phyloP scores from a whole-genome alignment of 139 green algal species.

The Ettlia oleoabundans region DNA sequence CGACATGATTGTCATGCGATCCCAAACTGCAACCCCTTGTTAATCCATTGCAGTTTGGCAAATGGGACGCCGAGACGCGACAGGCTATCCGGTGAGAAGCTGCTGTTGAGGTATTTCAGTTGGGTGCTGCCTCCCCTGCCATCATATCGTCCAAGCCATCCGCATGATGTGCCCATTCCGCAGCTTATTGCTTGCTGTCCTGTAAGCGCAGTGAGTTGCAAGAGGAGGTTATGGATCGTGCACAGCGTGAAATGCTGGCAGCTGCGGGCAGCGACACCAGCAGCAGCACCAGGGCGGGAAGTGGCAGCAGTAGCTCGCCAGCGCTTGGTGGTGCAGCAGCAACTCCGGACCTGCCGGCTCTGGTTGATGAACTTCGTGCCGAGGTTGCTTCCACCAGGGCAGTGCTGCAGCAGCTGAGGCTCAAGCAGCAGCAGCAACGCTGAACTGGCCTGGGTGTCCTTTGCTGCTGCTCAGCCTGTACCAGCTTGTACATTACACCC shows the following conservation, averaged over 20 bases:
- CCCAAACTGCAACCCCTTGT: too few relatives aligned
- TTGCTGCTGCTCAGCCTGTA: neutral
- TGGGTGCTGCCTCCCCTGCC: conserved; percentile 6
- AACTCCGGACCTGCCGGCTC: conserved; percentile 33
- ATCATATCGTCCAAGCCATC: neutral
- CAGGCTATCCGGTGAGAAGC: conserved; percentile 29
- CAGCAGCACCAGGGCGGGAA: conserved; percentile 5
- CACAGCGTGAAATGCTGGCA: conserved; percentile 18
- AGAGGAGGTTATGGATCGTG: conserved; percentile 47
- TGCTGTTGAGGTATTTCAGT: neutral
- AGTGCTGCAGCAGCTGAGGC: conserved; percentile 44
- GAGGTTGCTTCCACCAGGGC: conserved; percentile 50
- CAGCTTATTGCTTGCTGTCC: too few relatives aligned
- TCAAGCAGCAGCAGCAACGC: neutral
- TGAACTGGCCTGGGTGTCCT: neutral
- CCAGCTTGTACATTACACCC: neutral
- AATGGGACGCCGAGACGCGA: conserved; percentile 46
- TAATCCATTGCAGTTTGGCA: too few relatives aligned
- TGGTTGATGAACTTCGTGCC: conserved; percentile 55
- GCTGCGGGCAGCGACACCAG: neutral
- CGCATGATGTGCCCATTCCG: neutral
- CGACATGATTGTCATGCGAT: too few relatives aligned
- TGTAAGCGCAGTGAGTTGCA: conserved; percentile 50
- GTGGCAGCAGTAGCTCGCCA: conserved; percentile 4
- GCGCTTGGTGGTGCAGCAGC: neutral